Evolutionary conservation across 257 asterid species (phyloP).

Genomic region (Rauvolfia tetraphylla): DNA sequence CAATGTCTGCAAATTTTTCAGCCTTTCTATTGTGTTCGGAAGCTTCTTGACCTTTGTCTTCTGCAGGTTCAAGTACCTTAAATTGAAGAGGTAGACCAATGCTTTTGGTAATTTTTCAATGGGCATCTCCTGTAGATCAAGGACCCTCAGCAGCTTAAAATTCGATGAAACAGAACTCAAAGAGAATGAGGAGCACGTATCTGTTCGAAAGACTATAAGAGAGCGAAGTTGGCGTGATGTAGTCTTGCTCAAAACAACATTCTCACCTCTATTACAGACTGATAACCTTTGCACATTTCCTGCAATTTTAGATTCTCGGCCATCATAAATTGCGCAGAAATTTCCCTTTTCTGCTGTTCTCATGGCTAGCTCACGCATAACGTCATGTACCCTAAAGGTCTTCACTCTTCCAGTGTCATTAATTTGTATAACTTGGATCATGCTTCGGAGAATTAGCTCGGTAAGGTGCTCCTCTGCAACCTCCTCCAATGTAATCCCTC

Average conservation of each 20-base stretch:
- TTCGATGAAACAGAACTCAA: slow-evolving; percentile 16
- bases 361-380: background rate
- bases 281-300: slow-evolving; percentile 20
- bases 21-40: slow-evolving; percentile 20
- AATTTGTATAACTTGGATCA: slow-evolving; percentile 20
- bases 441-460: slow-evolving; percentile 33
- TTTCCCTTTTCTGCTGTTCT: slow-evolving; percentile 9
- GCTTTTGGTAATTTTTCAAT: slow-evolving; percentile 20
- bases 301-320: slow-evolving; percentile 16
- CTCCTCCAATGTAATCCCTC: slow-evolving; percentile 22
- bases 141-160: slow-evolving; percentile 26
- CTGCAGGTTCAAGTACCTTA: slow-evolving; percentile 22
- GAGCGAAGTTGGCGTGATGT: slow-evolving; percentile 28
- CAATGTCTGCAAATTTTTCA: slow-evolving; percentile 23
- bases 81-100: slow-evolving; percentile 20
- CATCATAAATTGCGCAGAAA: slow-evolving; percentile 12
- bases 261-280: slow-evolving; percentile 12
- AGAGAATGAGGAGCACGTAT: slow-evolving; percentile 15
- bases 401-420: slow-evolving; percentile 22
- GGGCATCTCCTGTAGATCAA: slow-evolving; percentile 19
- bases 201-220: slow-evolving; percentile 24
- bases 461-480: slow-evolving; percentile 27
- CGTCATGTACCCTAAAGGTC: slow-evolving; percentile 4
- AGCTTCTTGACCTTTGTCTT: slow-evolving; percentile 20
- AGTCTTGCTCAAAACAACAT: slow-evolving; percentile 14